Percentiles rank a stretch among this genome's conserved stretches.
phyloP scores from a whole-genome alignment of 1,284 basidiomycete species.

The Lentinula novae-zelandiae region DNA sequence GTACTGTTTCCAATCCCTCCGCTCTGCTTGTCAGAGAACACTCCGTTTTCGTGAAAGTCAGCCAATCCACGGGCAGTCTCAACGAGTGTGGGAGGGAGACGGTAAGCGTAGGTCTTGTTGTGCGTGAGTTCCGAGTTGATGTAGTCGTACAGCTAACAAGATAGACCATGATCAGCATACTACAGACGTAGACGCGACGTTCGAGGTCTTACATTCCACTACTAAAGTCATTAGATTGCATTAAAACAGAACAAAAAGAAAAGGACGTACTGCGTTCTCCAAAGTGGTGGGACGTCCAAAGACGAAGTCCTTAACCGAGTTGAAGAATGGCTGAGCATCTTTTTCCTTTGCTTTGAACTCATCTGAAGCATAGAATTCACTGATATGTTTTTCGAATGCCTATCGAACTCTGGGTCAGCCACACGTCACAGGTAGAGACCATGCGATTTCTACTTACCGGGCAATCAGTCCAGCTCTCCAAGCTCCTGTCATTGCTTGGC shows the following conservation, averaged over 20 bases:
- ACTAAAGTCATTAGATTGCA: not conserved
- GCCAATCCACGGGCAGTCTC: constrained; percentile 71
- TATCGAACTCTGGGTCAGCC: constrained; percentile 21
- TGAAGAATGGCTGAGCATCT: constrained; percentile 63
- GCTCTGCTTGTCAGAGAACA: constrained; percentile 64
- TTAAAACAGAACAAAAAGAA: not conserved
- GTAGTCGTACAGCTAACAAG: constrained; percentile 65
- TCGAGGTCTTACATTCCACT: constrained; percentile 60
- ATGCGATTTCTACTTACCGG: constrained; percentile 43
- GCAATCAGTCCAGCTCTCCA: constrained; percentile 85
- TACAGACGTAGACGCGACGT: not conserved
- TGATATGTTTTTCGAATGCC: constrained; percentile 63
- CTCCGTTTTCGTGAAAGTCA: constrained; percentile 74
- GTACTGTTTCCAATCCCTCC: constrained; percentile 73
- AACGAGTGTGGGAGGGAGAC: constrained; percentile 63
- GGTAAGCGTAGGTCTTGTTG: constrained; percentile 74
- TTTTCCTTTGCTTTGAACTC: constrained; percentile 61
- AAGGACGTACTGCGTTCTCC: constrained; percentile 60
- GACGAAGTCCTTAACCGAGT: constrained; percentile 58
- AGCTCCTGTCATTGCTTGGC: constrained; percentile 75
- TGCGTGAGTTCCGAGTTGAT: constrained; percentile 74
- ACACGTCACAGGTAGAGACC: not conserved
- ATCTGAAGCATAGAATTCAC: constrained; percentile 50
- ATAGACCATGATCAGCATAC: not conserved
- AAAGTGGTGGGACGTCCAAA: constrained; percentile 66